Conservation (phyloP, 2,329 filamentous ascomycete species). For the Arachnomyces sp. region DNA sequence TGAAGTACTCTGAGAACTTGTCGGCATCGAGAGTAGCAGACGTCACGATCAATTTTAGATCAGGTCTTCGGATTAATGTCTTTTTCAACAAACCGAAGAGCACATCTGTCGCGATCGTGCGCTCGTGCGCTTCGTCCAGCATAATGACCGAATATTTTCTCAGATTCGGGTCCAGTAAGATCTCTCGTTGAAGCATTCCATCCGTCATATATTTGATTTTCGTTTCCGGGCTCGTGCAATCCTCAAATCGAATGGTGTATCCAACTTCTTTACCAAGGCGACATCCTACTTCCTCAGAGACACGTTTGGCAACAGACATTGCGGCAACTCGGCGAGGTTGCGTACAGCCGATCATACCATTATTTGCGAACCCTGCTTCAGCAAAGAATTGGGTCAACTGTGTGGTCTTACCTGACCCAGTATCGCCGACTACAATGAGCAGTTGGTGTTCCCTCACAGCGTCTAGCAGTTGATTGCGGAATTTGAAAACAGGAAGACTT, state of each 20-base stretch:
- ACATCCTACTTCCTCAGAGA: conserved; percentile 91
- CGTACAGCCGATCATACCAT: conserved; percentile 89
- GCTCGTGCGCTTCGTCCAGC: conserved; percentile 95
- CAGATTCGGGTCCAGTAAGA: conserved; percentile 83
- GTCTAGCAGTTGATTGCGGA: conserved; percentile 78
- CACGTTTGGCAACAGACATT: conserved; percentile 95
- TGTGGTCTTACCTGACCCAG: conserved; percentile 94
- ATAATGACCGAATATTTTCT: conserved; percentile 93
- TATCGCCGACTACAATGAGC: conserved; percentile 93
- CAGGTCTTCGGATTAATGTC: conserved; percentile 73
- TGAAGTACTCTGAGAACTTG: conserved; percentile 95
- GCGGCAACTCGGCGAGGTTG: conserved; percentile 95
- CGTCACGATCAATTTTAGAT: conserved; percentile 92
- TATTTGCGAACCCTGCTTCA: conserved; percentile 80
- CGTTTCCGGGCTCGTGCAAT: conserved; percentile 78
- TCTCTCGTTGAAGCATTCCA: conserved; percentile 93
- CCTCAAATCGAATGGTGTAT: conserved; percentile 96
- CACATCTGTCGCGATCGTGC: conserved; percentile 92
- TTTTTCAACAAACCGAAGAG: conserved; percentile 93
- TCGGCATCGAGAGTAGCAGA: conserved; percentile 94
- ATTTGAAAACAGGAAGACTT: conserved; percentile 78
- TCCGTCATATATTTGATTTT: conserved; percentile 99
- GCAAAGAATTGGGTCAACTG: conserved; percentile 93
- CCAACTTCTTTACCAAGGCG: conserved; percentile 86
- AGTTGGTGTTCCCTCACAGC: conserved; percentile 84